Conservation (phyloP, 306 rosid genomes). For the Carpinus fangiana region DNA sequence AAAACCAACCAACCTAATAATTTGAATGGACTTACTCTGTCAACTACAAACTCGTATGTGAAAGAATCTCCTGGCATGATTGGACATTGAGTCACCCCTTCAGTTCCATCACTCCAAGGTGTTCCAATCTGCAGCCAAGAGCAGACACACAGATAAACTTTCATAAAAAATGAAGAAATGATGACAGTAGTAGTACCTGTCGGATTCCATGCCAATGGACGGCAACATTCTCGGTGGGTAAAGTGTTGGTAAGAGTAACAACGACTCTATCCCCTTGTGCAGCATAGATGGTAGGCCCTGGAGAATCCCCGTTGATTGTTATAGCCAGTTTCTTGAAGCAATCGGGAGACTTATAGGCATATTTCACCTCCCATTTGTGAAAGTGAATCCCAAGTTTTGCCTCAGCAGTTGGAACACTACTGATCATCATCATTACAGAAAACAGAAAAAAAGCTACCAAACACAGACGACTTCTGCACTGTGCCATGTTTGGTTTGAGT, state of each 20-base stretch:
- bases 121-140: slow-evolving; percentile 38
- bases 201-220: slow-evolving; percentile 65
- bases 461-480: no score
- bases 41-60: slow-evolving; percentile 53
- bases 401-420: no score
- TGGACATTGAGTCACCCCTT: slow-evolving; percentile 57
- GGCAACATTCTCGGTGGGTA: slow-evolving; percentile 49
- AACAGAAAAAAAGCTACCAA: no score
- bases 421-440: no score
- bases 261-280: slow-evolving; percentile 48
- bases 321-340: slow-evolving; percentile 22
- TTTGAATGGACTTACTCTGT: slow-evolving; percentile 33
- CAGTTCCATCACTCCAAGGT: slow-evolving; percentile 66
- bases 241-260: slow-evolving; percentile 45
- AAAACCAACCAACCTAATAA: no score
- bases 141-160: not conserved
- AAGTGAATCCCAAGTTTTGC: no score
- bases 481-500: no score
- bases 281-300: slow-evolving; percentile 56
- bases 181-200: slow-evolving; percentile 29
- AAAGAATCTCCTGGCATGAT: slow-evolving; percentile 54
- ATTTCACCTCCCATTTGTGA: no score
- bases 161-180: no score
- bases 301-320: slow-evolving; percentile 49
- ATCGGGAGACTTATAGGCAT: no score